These are phyloP conservation scores for Nakataea oryzae DNA, from an alignment of 2,329 filamentous ascomycete genomes.

Conservation along the genomic window DNA sequence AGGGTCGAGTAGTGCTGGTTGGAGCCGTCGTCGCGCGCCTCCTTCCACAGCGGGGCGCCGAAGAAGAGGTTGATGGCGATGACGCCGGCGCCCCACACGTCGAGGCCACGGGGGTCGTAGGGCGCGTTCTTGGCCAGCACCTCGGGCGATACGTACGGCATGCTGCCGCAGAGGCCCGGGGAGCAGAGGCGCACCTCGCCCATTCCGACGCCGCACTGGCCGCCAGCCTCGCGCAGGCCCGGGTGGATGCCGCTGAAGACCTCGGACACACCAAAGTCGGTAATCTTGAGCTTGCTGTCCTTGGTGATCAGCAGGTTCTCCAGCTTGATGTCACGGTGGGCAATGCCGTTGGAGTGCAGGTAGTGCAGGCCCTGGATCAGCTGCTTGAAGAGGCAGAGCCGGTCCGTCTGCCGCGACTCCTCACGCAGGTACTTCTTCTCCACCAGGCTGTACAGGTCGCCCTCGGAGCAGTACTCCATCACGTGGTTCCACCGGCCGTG, in stretches of 20 bases:
- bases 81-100: constrained; percentile 80
- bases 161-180: constrained; percentile 74
- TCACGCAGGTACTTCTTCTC: constrained; percentile 57
- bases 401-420: constrained; percentile 56
- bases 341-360: constrained; percentile 73
- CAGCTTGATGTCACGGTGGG: constrained; percentile 83
- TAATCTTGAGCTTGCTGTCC: constrained; percentile 78
- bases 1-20: constrained; percentile 55
- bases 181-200: constrained; percentile 58
- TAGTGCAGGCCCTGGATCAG: constrained; percentile 73
- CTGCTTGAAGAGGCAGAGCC: constrained; percentile 83
- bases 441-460: constrained; percentile 69
- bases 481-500: constrained; percentile 77
- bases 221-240: constrained; percentile 60
- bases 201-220: constrained; percentile 66
- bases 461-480: constrained; percentile 83
- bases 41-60: constrained; percentile 63
- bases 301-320: constrained; percentile 75
- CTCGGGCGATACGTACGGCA: constrained; percentile 82
- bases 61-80: constrained; percentile 72
- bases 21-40: constrained; percentile 42
- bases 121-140: constrained; percentile 57
- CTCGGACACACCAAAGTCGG: constrained; percentile 83
- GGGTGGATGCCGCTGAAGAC: constrained; percentile 78
- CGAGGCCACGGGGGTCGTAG: constrained; percentile 66